Evolutionary conservation across 306 rosid species (phyloP).

Genomic region (Prunus persica): DNA sequence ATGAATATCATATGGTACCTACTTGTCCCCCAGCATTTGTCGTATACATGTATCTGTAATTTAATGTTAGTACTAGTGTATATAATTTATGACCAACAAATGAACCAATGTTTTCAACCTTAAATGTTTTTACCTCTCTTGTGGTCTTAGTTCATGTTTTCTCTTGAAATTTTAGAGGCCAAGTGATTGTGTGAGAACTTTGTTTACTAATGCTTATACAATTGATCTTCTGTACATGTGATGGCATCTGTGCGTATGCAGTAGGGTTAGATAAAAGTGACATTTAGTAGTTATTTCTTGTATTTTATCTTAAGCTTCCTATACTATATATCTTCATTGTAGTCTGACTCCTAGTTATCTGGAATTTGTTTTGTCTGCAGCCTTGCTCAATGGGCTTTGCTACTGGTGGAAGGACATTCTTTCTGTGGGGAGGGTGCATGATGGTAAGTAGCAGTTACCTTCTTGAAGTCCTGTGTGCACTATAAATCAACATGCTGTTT

Average conservation of each 20-base stretch:
- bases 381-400: constrained; percentile 99
- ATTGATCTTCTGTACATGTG: background rate
- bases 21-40: background rate
- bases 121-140: background rate
- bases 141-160: background rate
- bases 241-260: background rate
- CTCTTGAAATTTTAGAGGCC: background rate
- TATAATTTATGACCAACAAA: background rate
- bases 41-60: background rate
- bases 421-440: constrained; percentile 99
- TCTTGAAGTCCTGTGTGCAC: constrained; percentile 11
- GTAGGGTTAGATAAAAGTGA: background rate
- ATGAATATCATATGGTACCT: constrained; percentile 96
- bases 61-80: background rate
- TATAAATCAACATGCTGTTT: constrained; percentile 2
- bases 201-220: no score
- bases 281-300: background rate
- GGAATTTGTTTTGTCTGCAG: constrained; percentile 40
- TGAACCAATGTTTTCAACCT: background rate
- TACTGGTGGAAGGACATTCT: constrained; percentile 97
- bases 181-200: background rate
- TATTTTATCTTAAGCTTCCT: background rate
- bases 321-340: background rate
- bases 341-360: constrained; percentile 1
- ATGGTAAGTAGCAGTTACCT: constrained; percentile 66